Evolutionary conservation across 148 eudicot species (phyloP).

Genomic region (Chenopodium formosanum): DNA sequence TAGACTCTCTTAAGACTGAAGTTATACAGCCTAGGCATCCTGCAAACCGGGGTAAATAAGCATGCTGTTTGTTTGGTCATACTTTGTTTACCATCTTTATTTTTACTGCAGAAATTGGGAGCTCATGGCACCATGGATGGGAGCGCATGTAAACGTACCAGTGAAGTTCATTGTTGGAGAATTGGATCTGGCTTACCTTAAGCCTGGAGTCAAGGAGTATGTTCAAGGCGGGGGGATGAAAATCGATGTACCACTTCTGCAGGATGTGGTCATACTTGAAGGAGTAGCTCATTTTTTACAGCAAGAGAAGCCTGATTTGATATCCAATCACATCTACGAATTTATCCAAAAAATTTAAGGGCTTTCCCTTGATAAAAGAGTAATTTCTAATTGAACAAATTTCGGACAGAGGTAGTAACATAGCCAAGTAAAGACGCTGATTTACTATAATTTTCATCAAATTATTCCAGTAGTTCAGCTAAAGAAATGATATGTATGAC

Average conservation of each 20-base stretch:
- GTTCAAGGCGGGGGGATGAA: slow-evolving; percentile 32
- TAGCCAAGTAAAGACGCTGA: too few relatives aligned
- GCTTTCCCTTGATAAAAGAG: background rate
- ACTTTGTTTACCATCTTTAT: too few relatives aligned
- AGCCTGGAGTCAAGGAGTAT: slow-evolving; percentile 28
- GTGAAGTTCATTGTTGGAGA: slow-evolving; percentile 33
- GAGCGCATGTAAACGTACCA: slow-evolving; percentile 31
- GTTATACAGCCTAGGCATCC: too few relatives aligned
- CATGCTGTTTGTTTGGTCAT: too few relatives aligned
- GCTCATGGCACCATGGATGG: slow-evolving; percentile 33
- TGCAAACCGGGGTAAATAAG: too few relatives aligned
- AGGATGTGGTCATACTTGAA: slow-evolving; percentile 29
- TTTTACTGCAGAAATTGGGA: slow-evolving; percentile 29
- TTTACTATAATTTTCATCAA: background rate
- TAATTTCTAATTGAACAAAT: too few relatives aligned
- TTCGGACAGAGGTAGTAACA: too few relatives aligned
- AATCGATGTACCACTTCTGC: slow-evolving; percentile 29
- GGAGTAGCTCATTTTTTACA: slow-evolving; percentile 39
- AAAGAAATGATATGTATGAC: too few relatives aligned
- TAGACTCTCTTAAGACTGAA: too few relatives aligned
- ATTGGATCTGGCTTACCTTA: slow-evolving; percentile 27
- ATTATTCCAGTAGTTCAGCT: background rate
- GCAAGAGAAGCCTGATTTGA: slow-evolving; percentile 28
- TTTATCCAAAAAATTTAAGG: background rate
- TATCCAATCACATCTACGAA: slow-evolving; percentile 31